Evolutionary conservation across 108 stramenopile species (phyloP).

Genomic region (Nannochloropsis salina): DNA sequence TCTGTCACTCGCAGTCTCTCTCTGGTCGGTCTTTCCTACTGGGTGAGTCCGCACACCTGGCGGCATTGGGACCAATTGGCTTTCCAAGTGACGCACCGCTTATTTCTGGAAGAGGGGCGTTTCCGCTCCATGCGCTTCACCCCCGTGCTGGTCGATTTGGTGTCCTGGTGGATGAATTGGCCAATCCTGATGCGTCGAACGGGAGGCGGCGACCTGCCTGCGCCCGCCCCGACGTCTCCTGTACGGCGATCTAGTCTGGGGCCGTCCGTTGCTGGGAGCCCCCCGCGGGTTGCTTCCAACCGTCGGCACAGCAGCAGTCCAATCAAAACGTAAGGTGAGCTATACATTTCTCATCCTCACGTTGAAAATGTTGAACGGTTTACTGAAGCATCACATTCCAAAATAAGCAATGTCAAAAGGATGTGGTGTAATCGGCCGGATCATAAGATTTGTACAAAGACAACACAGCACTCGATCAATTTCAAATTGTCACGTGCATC

Average conservation of each 20-base stretch:
- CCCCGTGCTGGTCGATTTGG: background rate
- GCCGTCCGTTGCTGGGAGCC: background rate
- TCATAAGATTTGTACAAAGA: no score
- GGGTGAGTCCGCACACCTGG: background rate
- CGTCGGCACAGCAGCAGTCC: constrained; percentile 19
- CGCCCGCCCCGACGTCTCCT: background rate
- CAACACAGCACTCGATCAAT: no score
- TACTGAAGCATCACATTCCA: no score
- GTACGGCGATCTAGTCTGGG: background rate
- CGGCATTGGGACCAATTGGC: constrained; percentile 11
- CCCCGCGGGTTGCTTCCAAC: background rate
- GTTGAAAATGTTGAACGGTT: no score
- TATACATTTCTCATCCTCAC: no score
- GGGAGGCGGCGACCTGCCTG: constrained; percentile 6
- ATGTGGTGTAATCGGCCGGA: no score
- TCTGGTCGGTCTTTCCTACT: background rate
- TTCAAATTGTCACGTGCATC: no score
- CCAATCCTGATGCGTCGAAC: background rate
- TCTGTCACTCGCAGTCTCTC: background rate
- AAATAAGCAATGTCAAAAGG: no score
- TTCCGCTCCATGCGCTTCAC: constrained; percentile 10
- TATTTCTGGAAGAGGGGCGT: background rate
- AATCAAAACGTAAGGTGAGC: background rate
- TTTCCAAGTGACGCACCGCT: constrained; percentile 5
- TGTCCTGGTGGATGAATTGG: constrained; percentile 11